These are phyloP conservation scores for Apiotrichum akiyoshidainum DNA, from an alignment of 1,284 basidiomycete genomes.

Conservation along the genomic window DNA sequence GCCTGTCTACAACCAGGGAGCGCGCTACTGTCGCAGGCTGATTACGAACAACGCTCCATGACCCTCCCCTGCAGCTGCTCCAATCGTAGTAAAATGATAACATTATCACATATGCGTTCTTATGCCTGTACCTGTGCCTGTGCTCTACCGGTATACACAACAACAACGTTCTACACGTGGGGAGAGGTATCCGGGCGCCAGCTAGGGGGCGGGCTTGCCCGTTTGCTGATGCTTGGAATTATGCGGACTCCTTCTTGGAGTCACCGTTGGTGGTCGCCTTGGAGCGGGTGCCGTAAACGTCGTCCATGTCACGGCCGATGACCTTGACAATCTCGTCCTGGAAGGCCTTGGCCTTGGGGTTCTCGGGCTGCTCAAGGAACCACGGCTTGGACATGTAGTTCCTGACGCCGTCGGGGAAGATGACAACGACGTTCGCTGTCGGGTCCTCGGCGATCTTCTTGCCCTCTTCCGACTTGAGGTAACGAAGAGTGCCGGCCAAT, in stretches of 20 bases:
- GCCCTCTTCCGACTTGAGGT: slow-evolving; percentile 68
- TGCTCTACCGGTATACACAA: slow-evolving; percentile 10
- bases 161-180: slow-evolving; percentile 10
- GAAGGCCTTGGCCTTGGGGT: slow-evolving; percentile 7
- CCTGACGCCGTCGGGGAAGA: slow-evolving; percentile 85
- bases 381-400: slow-evolving; percentile 88
- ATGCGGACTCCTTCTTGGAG: background rate
- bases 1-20: too few species aligned
- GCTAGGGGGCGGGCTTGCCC: slow-evolving; percentile 9
- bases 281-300: slow-evolving; percentile 13
- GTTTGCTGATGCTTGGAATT: slow-evolving; percentile 5
- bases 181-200: slow-evolving; percentile 10
- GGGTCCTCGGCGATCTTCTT: slow-evolving; percentile 62
- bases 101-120: background rate
- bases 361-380: slow-evolving; percentile 36
- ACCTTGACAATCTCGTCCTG: slow-evolving; percentile 16
- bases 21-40: too few species aligned
- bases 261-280: slow-evolving; percentile 2
- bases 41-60: too few species aligned
- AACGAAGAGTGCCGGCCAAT: slow-evolving; percentile 71
- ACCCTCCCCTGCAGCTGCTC: too few species aligned
- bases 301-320: slow-evolving; percentile 23
- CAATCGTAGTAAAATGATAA: background rate
- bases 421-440: slow-evolving; percentile 80
- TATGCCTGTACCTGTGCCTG: slow-evolving; percentile 8